A percentile compares a stretch with the other conserved stretches of the same genome.
These are phyloP conservation scores for Rhodotorula sp. DNA, from an alignment of 1,284 basidiomycete species.

Conservation along the genomic window DNA sequence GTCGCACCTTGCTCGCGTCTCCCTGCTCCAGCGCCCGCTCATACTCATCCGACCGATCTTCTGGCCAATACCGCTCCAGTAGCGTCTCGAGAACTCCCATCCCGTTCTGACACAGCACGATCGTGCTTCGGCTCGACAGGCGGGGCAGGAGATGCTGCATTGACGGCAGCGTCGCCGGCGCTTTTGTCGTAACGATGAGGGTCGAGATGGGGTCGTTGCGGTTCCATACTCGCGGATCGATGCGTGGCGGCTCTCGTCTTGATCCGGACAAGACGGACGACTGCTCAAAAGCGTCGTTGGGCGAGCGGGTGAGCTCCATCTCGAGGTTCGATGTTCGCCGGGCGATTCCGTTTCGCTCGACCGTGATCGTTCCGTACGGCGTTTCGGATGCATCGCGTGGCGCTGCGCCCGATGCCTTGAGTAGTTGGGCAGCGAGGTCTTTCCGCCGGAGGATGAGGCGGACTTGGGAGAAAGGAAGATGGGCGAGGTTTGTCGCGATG, in stretches of 20 bases:
- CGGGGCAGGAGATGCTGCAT: constrained; percentile 64
- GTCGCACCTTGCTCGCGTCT: constrained; percentile 3
- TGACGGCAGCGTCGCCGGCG: constrained; percentile 62
- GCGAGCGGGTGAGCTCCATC: constrained; percentile 31
- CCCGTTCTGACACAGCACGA: constrained; percentile 87
- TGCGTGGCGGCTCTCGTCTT: constrained; percentile 20
- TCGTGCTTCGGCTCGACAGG: constrained; percentile 66
- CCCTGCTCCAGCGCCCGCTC: constrained; percentile 6
- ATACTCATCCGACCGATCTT: constrained; percentile 26
- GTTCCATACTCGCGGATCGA: constrained; percentile 26
- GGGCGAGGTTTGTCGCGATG: constrained; percentile 71
- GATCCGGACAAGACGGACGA: constrained; percentile 19
- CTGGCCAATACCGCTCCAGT: constrained; percentile 64
- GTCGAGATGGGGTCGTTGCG: constrained; percentile 58
- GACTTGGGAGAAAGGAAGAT: constrained; percentile 54
- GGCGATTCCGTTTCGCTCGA: constrained; percentile 49
- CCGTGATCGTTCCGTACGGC: constrained; percentile 35
- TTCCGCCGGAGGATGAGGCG: constrained; percentile 68
- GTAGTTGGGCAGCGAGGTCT: constrained; percentile 55
- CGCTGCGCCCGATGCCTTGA: constrained; percentile 31
- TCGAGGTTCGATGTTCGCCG: constrained; percentile 24
- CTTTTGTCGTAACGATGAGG: constrained; percentile 80
- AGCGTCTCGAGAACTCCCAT: constrained; percentile 85
- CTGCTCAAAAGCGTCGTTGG: constrained; percentile 49
- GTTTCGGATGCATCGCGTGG: background rate